Evolutionary conservation across 306 rosid genomes (phyloP).

Genomic region (Luffa aegyptiaca): DNA sequence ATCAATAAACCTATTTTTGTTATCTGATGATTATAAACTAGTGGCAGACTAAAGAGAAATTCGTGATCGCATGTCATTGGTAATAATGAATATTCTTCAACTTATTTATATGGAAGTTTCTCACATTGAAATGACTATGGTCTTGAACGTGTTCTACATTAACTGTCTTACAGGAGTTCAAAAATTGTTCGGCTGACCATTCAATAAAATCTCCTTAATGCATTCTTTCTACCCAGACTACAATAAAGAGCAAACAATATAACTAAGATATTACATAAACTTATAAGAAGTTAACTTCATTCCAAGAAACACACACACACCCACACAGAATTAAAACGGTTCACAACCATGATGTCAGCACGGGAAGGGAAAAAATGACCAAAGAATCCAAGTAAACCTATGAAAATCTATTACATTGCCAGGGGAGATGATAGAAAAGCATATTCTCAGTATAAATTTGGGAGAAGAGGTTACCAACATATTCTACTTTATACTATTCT

Average conservation of each 20-base stretch:
- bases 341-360: neutral
- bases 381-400: neutral
- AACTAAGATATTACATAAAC: neutral
- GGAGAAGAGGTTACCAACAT: neutral
- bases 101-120: neutral
- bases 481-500: neutral
- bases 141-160: neutral
- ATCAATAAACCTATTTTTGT: neutral
- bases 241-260: neutral
- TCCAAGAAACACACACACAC: neutral
- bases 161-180: neutral
- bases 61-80: neutral
- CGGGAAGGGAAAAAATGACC: neutral
- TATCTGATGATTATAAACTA: slow-evolving; percentile 1
- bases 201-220: neutral
- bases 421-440: neutral
- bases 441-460: neutral
- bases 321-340: neutral
- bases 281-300: neutral
- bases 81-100: neutral
- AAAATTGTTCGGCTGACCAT: neutral
- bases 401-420: neutral
- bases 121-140: neutral
- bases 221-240: neutral
- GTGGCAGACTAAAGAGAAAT: neutral